phyloP scores from a whole-genome alignment of 225 moss, liverwort and hornwort species.

The Pseudisothecium myosuroides region DNA sequence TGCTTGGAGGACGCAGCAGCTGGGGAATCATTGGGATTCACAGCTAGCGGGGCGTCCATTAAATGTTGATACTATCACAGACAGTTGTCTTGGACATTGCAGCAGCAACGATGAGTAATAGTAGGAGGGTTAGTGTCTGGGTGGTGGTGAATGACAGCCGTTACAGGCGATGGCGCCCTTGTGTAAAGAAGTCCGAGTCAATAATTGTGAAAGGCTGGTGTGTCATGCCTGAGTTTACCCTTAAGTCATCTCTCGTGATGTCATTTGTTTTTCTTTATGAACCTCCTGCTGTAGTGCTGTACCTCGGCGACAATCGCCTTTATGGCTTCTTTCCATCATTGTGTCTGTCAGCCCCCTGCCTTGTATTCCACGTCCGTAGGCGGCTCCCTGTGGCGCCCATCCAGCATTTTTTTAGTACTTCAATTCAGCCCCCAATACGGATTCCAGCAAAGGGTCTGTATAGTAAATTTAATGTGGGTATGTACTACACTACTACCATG shows the following conservation, averaged over 20 bases:
- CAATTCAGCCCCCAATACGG: neutral
- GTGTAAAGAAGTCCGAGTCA: conserved; percentile 18
- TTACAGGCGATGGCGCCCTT: conserved; percentile 18
- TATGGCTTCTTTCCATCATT: conserved; percentile 20
- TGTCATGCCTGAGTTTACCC: conserved; percentile 26
- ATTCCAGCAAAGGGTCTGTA: neutral
- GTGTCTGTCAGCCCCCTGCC: conserved; percentile 12
- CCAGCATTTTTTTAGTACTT: neutral
- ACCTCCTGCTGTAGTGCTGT: conserved; percentile 1
- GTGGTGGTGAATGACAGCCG: conserved; percentile 13
- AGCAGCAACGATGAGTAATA: conserved; percentile 8
- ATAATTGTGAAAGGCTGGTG: conserved; percentile 32
- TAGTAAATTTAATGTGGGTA: neutral
- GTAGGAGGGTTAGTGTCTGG: neutral
- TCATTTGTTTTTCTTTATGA: conserved; percentile 3
- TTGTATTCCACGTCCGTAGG: conserved; percentile 9
- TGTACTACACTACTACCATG: neutral
- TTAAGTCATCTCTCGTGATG: conserved; percentile 7
- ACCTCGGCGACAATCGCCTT: conserved; percentile 12
- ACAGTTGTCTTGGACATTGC: conserved; percentile 11
- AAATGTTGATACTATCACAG: conserved; percentile 14
- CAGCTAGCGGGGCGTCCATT: conserved; percentile 21
- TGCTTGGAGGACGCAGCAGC: conserved; percentile 1
- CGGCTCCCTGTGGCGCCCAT: neutral
- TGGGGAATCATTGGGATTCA: conserved; percentile 27